These are phyloP conservation scores for Lachancea sp. DNA, from an alignment of 805 yeast genomes.

Conservation along the genomic window DNA sequence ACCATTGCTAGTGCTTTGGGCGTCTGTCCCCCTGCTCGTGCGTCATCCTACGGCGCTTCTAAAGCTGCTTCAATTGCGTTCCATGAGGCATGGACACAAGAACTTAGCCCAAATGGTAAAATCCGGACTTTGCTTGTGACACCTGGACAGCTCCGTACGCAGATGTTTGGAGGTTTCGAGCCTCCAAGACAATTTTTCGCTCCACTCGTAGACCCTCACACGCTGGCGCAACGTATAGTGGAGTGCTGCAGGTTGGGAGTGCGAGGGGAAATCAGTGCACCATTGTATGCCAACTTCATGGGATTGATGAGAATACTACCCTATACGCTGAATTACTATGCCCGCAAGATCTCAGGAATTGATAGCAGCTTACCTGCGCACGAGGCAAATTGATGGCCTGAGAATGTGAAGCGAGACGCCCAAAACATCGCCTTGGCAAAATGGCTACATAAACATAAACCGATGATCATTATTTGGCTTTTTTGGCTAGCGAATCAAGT, in stretches of 20 bases:
- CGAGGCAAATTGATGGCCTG: background rate
- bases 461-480: conserved; percentile 23
- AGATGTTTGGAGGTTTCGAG: conserved; percentile 64
- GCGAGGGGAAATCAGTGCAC: conserved; percentile 64
- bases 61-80: conserved; percentile 79
- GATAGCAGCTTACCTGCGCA: conserved; percentile 41
- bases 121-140: conserved; percentile 67
- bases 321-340: conserved; percentile 39
- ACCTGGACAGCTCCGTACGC: conserved; percentile 79
- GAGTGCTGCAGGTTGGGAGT: conserved; percentile 52
- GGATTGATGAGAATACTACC: conserved; percentile 69
- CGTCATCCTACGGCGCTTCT: conserved; percentile 76
- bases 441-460: background rate
- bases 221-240: conserved; percentile 52
- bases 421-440: too few species aligned
- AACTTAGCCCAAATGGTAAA: conserved; percentile 43
- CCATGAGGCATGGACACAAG: conserved; percentile 77
- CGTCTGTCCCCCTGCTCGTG: conserved; percentile 69
- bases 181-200: conserved; percentile 75
- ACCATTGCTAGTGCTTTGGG: conserved; percentile 79
- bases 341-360: conserved; percentile 56
- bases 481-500: conserved; percentile 33
- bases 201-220: conserved; percentile 58
- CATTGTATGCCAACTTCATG: conserved; percentile 64
- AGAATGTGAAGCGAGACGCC: background rate